Evolutionary conservation across 116 monocot species (phyloP), one percentile per base, ranked within the genome.

Genomic region (Iris pallida): DNA sequence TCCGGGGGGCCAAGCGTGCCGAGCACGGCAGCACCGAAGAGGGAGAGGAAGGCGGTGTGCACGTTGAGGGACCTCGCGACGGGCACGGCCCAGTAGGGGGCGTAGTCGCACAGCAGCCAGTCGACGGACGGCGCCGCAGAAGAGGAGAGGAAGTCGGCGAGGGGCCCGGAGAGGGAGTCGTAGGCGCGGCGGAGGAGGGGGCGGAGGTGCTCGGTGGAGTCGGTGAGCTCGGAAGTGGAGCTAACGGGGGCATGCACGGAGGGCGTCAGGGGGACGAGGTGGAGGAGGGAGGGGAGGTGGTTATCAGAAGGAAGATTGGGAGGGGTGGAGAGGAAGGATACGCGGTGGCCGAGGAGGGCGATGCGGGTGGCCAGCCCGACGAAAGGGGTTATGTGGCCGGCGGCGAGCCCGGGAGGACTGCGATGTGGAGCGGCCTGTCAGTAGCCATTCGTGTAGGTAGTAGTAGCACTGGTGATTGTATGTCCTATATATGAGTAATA

Each of bases 331-430:
- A 74, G 49, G 74, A 48, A 74, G 58, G 66, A 59, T 48, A 74
- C 41, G 48, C 51, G 74, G 66, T 74, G 74, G 51, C 74, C 65
- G 47, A 15, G 45, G 17, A 5, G 17, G 48, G 74, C 66, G 4
- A 74, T 4, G 42, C 19, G 41, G 19, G 61, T 69, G 62, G 76
- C 69, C 16, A 76, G 54, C 55, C 69, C 63, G 9, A 76, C 62
- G 76, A 60, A 69, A 9, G 76, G 76, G n/a, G 19, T 61, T 8
- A 76, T 44, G 56, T 76, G 76, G 56, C 76, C 69, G 15, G 61
- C 61, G 16, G 69, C 55, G 8, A 69, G 69, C 69, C 76, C 42
- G 76, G 69, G 47, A 70, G n/a, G 13, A 75, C 53, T 13, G 60
- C 61, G 42, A 75, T 19, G 75, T 75, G 59, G 43, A 71, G 30